Conservation (phyloP, 73 alveolate genomes). For the Stentor coeruleus region DNA sequence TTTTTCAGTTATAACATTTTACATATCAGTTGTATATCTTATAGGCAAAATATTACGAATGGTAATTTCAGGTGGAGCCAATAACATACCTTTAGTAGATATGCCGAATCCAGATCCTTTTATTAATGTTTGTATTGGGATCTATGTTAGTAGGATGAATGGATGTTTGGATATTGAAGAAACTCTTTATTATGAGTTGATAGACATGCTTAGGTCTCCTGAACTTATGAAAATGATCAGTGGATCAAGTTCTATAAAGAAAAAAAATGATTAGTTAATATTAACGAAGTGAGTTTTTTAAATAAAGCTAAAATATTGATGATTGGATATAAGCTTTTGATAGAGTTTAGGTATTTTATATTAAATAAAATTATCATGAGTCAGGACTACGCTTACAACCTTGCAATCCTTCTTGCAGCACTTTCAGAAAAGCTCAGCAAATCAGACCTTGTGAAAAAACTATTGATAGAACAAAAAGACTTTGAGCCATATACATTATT, state of each 20-base stretch:
- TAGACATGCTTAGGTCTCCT: slow-evolving; percentile 19
- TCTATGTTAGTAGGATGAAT: not conserved
- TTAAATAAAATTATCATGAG: no score
- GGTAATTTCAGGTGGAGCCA: not conserved
- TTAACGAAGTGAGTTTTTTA: no score
- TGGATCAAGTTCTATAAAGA: slow-evolving; percentile 5
- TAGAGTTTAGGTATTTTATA: no score
- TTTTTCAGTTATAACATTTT: slow-evolving; percentile 54
- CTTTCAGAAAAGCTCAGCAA: no score
- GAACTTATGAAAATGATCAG: slow-evolving; percentile 1
- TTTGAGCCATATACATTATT: no score
- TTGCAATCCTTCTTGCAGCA: no score
- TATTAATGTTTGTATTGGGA: not conserved
- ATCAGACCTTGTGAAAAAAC: no score
- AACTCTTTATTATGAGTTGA: not conserved
- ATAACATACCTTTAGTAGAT: slow-evolving; percentile 1
- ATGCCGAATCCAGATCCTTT: slow-evolving; percentile 17
- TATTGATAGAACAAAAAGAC: no score
- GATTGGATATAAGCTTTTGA: no score
- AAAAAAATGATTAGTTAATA: slow-evolving; percentile 6
- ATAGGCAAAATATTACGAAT: slow-evolving; percentile 34
- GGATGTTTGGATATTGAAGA: slow-evolving; percentile 20
- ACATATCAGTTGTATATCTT: slow-evolving; percentile 54
- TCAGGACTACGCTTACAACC: no score
- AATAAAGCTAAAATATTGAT: no score